Percentiles rank a stretch among this genome's conserved stretches.
phyloP scores from a whole-genome alignment of 2,329 filamentous ascomycete species.

The Pseudogymnoascus pannorum region DNA sequence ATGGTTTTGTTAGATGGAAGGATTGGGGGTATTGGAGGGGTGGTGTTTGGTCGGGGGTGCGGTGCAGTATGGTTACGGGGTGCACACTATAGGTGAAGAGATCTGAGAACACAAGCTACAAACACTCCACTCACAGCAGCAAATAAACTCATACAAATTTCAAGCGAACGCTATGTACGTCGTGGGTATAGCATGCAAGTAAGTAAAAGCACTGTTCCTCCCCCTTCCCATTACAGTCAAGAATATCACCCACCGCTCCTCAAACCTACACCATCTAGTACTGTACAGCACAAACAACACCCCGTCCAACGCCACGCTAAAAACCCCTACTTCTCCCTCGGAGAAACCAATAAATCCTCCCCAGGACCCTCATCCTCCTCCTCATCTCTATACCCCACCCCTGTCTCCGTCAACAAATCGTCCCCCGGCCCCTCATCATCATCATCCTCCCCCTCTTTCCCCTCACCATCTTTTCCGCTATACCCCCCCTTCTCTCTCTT shows the following conservation, averaged over 20 bases:
- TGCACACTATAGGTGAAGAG: no score
- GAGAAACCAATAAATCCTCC: background rate
- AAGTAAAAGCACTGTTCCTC: background rate
- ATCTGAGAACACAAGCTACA: no score
- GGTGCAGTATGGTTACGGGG: no score
- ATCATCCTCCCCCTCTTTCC: background rate
- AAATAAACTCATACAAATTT: background rate
- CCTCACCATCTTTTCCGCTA: background rate
- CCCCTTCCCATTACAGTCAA: background rate
- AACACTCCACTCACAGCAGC: background rate
- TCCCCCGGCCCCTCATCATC: background rate
- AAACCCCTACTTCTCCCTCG: background rate
- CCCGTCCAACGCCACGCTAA: background rate
- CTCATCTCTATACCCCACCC: background rate
- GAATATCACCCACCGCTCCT: background rate
- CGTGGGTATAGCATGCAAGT: background rate
- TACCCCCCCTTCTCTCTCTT: background rate
- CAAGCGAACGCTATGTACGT: background rate
- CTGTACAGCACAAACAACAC: background rate
- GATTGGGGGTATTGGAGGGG: no score
- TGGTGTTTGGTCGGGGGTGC: no score
- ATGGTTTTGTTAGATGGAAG: no score
- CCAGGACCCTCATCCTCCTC: background rate
- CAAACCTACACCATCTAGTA: background rate
- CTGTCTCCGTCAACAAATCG: background rate